phyloP scores from a whole-genome alignment of 2,329 filamentous ascomycete genomes.

The Fusarium nisikadoi region DNA sequence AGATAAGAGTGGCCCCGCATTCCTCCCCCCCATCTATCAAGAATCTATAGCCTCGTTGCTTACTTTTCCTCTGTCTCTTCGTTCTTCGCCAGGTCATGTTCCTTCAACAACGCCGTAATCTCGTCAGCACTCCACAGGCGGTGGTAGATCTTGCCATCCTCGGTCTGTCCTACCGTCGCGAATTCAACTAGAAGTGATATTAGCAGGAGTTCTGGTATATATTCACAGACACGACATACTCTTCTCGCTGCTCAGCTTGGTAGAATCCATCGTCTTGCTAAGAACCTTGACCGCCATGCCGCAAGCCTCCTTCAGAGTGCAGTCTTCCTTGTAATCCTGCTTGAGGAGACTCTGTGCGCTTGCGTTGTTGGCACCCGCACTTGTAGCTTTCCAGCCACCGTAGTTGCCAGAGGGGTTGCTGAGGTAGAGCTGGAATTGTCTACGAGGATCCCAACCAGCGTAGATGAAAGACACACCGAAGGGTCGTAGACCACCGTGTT shows the following conservation, averaged over 20 bases:
- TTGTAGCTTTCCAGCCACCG: conserved; percentile 98
- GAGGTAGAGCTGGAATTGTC: conserved; percentile 98
- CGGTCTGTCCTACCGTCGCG: conserved; percentile 95
- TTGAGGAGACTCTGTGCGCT: conserved; percentile 97
- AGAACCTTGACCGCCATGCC: conserved; percentile 97
- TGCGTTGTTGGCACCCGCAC: conserved; percentile 96
- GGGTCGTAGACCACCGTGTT: conserved; percentile 96
- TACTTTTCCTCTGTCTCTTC: conserved; percentile 77
- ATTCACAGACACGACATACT: conserved; percentile 66
- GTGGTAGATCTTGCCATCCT: conserved; percentile 97
- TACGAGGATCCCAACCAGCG: conserved; percentile 94
- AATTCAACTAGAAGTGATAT: conserved; percentile 79
- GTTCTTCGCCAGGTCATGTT: conserved; percentile 93
- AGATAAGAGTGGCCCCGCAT: conserved; percentile 36
- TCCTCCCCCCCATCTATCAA: conserved; percentile 44
- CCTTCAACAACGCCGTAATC: conserved; percentile 92
- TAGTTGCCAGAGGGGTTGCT: conserved; percentile 99
- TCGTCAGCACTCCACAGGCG: conserved; percentile 97
- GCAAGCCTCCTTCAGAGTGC: conserved; percentile 94
- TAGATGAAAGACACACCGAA: conserved; percentile 99
- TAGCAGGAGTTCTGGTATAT: conserved; percentile 6
- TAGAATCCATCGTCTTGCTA: conserved; percentile 99
- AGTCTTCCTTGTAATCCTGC: conserved; percentile 99
- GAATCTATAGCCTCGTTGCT: conserved; percentile 40
- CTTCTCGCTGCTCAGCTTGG: conserved; percentile 98